These are phyloP conservation scores for Termitomyces sp. DNA, from an alignment of 768 basidiomycete species.

Conservation along the genomic window DNA sequence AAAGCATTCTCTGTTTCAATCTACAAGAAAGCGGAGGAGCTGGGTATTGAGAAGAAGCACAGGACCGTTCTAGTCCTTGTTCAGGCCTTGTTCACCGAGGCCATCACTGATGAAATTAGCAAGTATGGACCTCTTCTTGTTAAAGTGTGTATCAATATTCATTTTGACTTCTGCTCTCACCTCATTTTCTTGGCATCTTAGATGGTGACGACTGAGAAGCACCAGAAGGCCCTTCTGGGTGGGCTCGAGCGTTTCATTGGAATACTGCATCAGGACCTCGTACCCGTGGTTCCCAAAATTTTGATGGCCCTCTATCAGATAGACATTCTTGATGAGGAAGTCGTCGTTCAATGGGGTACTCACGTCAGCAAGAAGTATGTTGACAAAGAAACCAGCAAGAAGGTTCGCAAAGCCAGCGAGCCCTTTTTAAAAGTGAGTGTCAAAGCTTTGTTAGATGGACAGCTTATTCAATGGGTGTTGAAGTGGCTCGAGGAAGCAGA, in stretches of 20 bases:
- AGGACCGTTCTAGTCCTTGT: slow-evolving; percentile 80
- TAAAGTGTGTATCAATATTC: slow-evolving; percentile 48
- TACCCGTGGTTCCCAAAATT: slow-evolving; percentile 77
- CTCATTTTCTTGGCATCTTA: slow-evolving; percentile 21
- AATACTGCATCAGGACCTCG: slow-evolving; percentile 63
- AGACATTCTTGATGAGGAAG: slow-evolving; percentile 89
- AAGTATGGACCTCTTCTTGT: slow-evolving; percentile 65
- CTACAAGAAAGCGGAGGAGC: slow-evolving; percentile 84
- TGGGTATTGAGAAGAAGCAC: slow-evolving; percentile 94
- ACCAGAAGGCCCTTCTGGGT: slow-evolving; percentile 91
- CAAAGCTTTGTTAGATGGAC: background rate
- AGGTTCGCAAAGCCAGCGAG: slow-evolving; percentile 90
- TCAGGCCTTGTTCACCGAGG: slow-evolving; percentile 76
- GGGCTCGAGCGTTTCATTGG: slow-evolving; percentile 88
- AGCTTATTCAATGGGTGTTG: slow-evolving; percentile 3
- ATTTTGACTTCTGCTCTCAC: background rate
- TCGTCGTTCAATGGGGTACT: slow-evolving; percentile 89
- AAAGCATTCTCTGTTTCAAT: slow-evolving; percentile 60
- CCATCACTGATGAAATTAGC: slow-evolving; percentile 60
- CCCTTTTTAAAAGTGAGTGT: slow-evolving; percentile 83
- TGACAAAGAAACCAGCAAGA: slow-evolving; percentile 92
- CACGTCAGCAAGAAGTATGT: slow-evolving; percentile 97
- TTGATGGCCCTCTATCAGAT: slow-evolving; percentile 92
- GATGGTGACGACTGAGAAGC: slow-evolving; percentile 91
- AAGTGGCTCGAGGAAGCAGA: slow-evolving; percentile 91